Base-by-base conservation (phyloP, 257 asterid species). In the Linaria vulgaris region DNA sequence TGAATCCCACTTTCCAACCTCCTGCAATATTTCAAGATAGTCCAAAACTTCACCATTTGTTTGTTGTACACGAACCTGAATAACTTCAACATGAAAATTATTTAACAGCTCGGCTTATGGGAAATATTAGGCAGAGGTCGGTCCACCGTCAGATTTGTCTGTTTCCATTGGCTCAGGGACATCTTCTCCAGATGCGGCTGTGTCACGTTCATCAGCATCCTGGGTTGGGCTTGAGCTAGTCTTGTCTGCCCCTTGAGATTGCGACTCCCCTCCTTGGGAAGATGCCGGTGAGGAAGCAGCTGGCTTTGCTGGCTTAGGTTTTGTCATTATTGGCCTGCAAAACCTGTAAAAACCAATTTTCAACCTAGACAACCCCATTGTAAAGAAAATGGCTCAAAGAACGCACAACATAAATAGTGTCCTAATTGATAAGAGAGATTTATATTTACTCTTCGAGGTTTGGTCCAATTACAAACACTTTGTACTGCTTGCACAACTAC, bases 311-410 rank as follows among this genome's bases (percentile, higher is more conserved):
- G 96, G 98, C 83, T 85, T 87, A 41, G 97, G 90, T 61, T 92
- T 92, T 38, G 66, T 89, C 95, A 92, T 79, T 63, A 85, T 76
- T 0, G 99, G 97, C 81, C 95, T 69, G 78, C 95, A 85, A 12
- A 81, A 59, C 86, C 99, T 92, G 86, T 57, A 47, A 11, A 13
- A 13, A 30, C 14, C 23, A 22, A 14, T 3, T 34, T 3, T 11
- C 6, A 34, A 9, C 11, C 15, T 8, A 25, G 27, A 14, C 2
- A 1, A 25, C 24, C 0, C n/a, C 19, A 0, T 21, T 23, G 22
- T 2, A 51, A 23, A 23, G 16, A 9, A 23, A 10, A 21, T 27
- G 34, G 34, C 7, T 9, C 11, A 51, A 51, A 10, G 5, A 2
- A 3, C 7, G 20, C 1, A 21, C 31, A 10, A 51, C 31, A 5